Base-by-base conservation (phyloP, 306 rosid genomes). In the Inga leiocalycina region DNA sequence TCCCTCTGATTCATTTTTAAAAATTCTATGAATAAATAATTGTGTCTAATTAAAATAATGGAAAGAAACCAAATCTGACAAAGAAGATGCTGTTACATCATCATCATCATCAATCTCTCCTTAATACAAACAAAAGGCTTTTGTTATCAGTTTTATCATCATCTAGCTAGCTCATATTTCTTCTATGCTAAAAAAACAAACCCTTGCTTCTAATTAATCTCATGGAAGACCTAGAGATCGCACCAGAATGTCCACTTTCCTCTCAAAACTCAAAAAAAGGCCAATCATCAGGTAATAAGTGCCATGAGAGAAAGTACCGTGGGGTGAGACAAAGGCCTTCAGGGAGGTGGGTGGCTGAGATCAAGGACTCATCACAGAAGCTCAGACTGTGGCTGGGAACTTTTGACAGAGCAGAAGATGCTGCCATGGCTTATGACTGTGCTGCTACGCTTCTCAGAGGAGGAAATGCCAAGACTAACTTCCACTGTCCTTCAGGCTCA, bases 261-360 rank as follows among this genome's bases (percentile, higher is more conserved):
- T 54, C 84, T 88, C 88, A 85, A 87, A 78, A 71, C 73, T 71
- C 85, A 30, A 39, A 66, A 71, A 80, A 82, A 51, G 82, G 62
- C 19, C 69, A 76, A 19, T 35, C 85, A n/a, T 65, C 74, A 49
- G 84, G 84, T 19, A 17, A 76, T 17, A 67, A 86, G 19, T 46
- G 74, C 19, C 80, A 59, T 62, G 83, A 30, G 54, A 84, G 85
- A 76, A 94, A 89, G 87, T 94, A 84, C 74, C 85, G 93, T 10
- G 98, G 98, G 69, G 98, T 94, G 66, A 91, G 98, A 83, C 92
- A 91, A 74, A 91, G 98, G 80, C 98, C 96, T 22, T 94, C 98
- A 77, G 98, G 98, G 74, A 91, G 97, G 89, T 94, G 98, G 98
- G 93, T 92, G 41, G 97, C 98, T 15, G 98, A 94, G 86, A 94